These are phyloP conservation scores for Phytophthora boehmeriae DNA, from an alignment of 352 stramenopile genomes.

Conservation along the genomic window DNA sequence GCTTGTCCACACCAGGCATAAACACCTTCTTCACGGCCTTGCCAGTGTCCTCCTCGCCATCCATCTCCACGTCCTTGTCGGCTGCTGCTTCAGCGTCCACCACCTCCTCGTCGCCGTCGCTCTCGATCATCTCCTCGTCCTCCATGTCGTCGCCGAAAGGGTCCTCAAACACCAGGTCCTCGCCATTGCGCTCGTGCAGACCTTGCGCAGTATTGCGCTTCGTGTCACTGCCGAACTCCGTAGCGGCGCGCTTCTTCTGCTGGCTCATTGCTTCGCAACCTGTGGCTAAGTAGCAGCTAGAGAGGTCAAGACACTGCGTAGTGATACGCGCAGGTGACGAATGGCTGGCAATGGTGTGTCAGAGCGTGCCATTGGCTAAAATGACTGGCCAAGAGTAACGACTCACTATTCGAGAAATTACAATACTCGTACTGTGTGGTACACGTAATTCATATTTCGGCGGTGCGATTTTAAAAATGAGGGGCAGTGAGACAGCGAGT, in stretches of 20 bases:
- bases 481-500: background rate
- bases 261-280: slow-evolving; percentile 47
- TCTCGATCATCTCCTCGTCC: slow-evolving; percentile 91
- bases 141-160: slow-evolving; percentile 90
- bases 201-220: slow-evolving; percentile 60
- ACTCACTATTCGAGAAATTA: slow-evolving; percentile 6
- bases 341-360: slow-evolving; percentile 26
- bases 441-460: slow-evolving; percentile 16
- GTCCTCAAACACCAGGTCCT: slow-evolving; percentile 88
- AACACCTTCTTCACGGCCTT: slow-evolving; percentile 90
- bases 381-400: slow-evolving; percentile 23
- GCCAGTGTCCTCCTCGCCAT: slow-evolving; percentile 62
- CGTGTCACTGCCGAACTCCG: slow-evolving; percentile 39
- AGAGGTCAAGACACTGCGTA: slow-evolving; percentile 13
- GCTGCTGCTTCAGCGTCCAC: slow-evolving; percentile 49
- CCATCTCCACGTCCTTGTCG: slow-evolving; percentile 71
- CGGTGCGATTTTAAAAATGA: slow-evolving; percentile 15
- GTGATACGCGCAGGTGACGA: slow-evolving; percentile 23
- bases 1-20: slow-evolving; percentile 91
- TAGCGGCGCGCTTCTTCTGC: slow-evolving; percentile 71
- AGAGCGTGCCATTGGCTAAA: slow-evolving; percentile 39
- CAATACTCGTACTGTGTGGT: slow-evolving; percentile 1
- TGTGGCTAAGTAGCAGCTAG: too few species aligned
- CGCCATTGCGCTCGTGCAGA: slow-evolving; percentile 31
- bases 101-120: slow-evolving; percentile 72